Evolutionary conservation across 2,329 filamentous ascomycete genomes (phyloP), one percentile per base, ranked within the genome.

Genomic region (Aspergillus amoenus): DNA sequence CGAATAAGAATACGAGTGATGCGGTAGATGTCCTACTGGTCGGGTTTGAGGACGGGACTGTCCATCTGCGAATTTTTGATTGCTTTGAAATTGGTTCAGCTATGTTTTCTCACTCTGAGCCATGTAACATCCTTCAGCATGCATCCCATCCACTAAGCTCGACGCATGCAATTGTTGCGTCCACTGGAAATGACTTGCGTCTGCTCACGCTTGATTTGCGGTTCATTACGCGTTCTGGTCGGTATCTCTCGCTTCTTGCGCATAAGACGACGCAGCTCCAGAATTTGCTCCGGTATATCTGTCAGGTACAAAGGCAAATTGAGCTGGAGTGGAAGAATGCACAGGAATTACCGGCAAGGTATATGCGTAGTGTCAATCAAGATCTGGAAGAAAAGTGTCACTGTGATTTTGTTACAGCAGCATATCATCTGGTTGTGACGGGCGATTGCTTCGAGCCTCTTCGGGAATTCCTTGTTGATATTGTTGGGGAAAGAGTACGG

Each of bases 261-360:
- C 91, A 89, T 15, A 96, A 95, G 67, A 88, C 91, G 4, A 95
- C 93, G 0, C 90, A 91, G 43, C 76, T 97, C 15, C 91, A 96
- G 66, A 96, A 94, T 62, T 75, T 97, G 12, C 78, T 97, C 7
- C 83, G 91, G 48, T 97, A 99, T 69, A 82, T 96, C 44, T 86
- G 86, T 55, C 91, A 96, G 70, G 87, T 89, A 0, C 86, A 94
- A 61, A 81, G 84, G 34, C 90, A 93, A 62, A 90, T 97, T 78
- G 79, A 87, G 22, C 82, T 86, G 3, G 93, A 96, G 70, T 96
- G 90, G 85, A 89, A 90, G 66, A 88, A 90, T 37, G 88, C 90
- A 2, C 85, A 90, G 60, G 90, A 95, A 56, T 79, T 97, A 6
- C 91, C 92, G 0, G 80, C 78, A 12, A 84, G 86, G n/a, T 96